Evolutionary conservation across 306 rosid species (phyloP), one percentile per base, ranked within the genome.

Genomic region (Coriaria nepalensis): DNA sequence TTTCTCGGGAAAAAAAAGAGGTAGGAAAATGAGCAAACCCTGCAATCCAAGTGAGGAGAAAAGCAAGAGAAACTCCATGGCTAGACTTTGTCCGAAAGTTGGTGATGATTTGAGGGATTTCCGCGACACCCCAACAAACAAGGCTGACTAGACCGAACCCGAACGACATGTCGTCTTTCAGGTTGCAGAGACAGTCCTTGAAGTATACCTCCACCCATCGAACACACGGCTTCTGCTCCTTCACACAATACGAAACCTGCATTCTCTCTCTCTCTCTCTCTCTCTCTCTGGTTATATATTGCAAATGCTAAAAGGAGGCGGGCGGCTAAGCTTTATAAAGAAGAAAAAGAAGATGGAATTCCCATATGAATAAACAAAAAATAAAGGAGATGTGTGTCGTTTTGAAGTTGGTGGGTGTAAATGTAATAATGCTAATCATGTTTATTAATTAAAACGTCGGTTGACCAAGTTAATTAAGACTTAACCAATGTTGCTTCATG

Each of bases 21-120:
- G 6, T 10, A 6, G 34, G 54, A n/a, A 20, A 4, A 20, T 20
- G n/a, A 4, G 47, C 72, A 5, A 38, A 84, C 97, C 97, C 98
- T 4, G 90, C 95, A 11, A 90, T 77, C 98, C 98, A 90, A 65
- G 98, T 73, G 73, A 82, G 79, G 38, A 90, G 95, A 62, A 90
- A 90, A 37, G 73, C 58, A 11, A 90, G 70, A 36, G 98, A 90
- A 53, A 90, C 94, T 8, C 98, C 98, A 47, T 85, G 92, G 69
- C 79, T 78, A 40, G 95, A 81, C 68, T 90, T 90, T 10, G 87
- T 57, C 6, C 29, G 83, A 42, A 85, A 90, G 45, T 90, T 90
- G 76, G 95, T 85, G 44, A 90, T 52, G 37, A 90, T 79, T 62
- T 90, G 98, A 60, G 95, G 98, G 40, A 90, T 75, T 63, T 90